These are phyloP conservation scores for Scytalidium sp. DNA, from an alignment of 2,329 filamentous ascomycete genomes.

Conservation along the genomic window DNA sequence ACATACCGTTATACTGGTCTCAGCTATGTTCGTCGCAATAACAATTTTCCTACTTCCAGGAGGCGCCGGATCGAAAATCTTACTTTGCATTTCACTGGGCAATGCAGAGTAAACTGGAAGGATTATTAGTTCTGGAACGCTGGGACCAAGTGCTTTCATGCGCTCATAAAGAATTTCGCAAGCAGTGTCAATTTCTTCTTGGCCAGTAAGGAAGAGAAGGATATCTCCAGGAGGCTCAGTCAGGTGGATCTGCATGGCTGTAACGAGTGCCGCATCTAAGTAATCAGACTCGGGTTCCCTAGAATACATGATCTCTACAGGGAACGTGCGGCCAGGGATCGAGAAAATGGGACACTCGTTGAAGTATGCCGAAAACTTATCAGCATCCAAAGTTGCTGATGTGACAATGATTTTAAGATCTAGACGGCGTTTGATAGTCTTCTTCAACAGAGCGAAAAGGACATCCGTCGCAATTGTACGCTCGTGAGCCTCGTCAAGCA, in stretches of 20 bases:
- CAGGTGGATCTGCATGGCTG: slow-evolving; percentile 97
- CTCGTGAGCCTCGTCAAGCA: slow-evolving; percentile 98
- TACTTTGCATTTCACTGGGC: slow-evolving; percentile 88
- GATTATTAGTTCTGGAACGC: slow-evolving; percentile 87
- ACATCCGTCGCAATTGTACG: slow-evolving; percentile 95
- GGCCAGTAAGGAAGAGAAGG: slow-evolving; percentile 92
- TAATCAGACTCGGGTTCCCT: slow-evolving; percentile 95
- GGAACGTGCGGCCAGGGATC: slow-evolving; percentile 91
- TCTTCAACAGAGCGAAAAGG: slow-evolving; percentile 89
- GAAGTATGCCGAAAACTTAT: slow-evolving; percentile 97
- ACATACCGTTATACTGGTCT: slow-evolving; percentile 78
- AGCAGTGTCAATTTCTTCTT: slow-evolving; percentile 95
- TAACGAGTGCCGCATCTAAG: slow-evolving; percentile 87
- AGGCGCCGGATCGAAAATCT: slow-evolving; percentile 91
- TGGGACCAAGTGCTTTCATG: slow-evolving; percentile 91
- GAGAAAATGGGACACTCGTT: slow-evolving; percentile 95
- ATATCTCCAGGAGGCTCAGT: slow-evolving; percentile 93
- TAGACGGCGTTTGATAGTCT: slow-evolving; percentile 78
- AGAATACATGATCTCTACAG: slow-evolving; percentile 94
- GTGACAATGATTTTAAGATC: slow-evolving; percentile 96
- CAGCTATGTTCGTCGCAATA: slow-evolving; percentile 97
- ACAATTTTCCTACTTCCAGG: slow-evolving; percentile 87
- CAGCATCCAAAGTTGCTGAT: slow-evolving; percentile 91
- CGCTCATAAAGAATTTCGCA: slow-evolving; percentile 91
- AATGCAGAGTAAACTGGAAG: slow-evolving; percentile 95